Percentiles rank a stretch among this genome's conserved stretches.
phyloP scores from a whole-genome alignment of 345 rosid genomes.

The Heritiera fomes region DNA sequence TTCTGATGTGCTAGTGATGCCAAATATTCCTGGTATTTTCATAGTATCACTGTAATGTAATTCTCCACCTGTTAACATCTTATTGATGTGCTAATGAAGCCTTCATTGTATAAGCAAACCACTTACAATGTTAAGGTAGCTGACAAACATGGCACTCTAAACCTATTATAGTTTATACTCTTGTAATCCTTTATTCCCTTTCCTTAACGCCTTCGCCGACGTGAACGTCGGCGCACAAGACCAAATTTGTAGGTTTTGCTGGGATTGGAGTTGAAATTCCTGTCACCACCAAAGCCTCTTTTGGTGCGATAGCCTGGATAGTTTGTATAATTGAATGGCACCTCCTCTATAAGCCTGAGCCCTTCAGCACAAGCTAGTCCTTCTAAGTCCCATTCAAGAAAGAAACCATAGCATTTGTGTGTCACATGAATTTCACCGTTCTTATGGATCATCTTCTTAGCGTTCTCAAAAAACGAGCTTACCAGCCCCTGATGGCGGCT shows the following conservation, averaged over 20 bases:
- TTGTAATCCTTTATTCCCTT: too few species aligned
- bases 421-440: conserved; percentile 56
- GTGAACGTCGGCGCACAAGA: neutral
- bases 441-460: conserved; percentile 35
- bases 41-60: too few species aligned
- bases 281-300: conserved; percentile 23
- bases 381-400: conserved; percentile 41
- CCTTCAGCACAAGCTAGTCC: conserved; percentile 35
- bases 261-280: conserved; percentile 9
- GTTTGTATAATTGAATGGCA: conserved; percentile 25
- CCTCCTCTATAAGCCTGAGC: conserved; percentile 25
- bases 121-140: too few species aligned
- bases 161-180: too few species aligned
- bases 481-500: conserved; percentile 19
- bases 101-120: too few species aligned
- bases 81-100: too few species aligned
- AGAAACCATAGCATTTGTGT: conserved; percentile 52
- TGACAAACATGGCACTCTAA: too few species aligned
- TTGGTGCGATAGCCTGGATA: conserved; percentile 53
- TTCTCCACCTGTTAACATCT: too few species aligned
- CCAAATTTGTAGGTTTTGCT: conserved; percentile 22
- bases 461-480: conserved; percentile 39
- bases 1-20: too few species aligned
- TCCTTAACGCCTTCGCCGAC: neutral
- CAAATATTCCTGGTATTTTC: too few species aligned